phyloP scores from a whole-genome alignment of 2,329 filamentous ascomycete genomes.

The Exophiala mesophila region DNA sequence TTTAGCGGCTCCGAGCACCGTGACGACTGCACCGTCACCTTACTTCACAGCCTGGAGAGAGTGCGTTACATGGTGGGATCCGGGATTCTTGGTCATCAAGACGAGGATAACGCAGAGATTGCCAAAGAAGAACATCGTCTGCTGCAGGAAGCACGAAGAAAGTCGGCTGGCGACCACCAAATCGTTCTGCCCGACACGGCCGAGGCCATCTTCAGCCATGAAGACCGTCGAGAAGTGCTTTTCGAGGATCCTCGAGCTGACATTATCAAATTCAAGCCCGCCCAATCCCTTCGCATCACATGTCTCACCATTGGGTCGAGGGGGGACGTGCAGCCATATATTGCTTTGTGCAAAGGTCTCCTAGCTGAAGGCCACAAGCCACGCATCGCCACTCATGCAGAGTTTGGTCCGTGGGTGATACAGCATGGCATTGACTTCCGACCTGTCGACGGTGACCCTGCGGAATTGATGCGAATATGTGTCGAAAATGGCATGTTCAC shows the following conservation, averaged over 20 bases:
- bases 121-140: constrained; percentile 78
- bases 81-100: constrained; percentile 60
- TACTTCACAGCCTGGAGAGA: constrained; percentile 71
- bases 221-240: constrained; percentile 40
- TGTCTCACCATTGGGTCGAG: constrained; percentile 94
- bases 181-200: constrained; percentile 24
- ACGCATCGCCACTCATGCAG: constrained; percentile 83
- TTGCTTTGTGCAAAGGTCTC: constrained; percentile 87
- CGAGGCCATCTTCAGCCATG: constrained; percentile 28
- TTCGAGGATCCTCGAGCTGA: constrained; percentile 88
- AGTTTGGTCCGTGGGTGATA: constrained; percentile 85
- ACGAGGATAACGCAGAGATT: constrained; percentile 64
- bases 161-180: constrained; percentile 33
- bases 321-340: constrained; percentile 96
- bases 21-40: constrained; percentile 81
- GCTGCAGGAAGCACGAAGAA: constrained; percentile 66
- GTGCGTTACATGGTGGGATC: constrained; percentile 67
- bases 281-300: constrained; percentile 72
- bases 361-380: constrained; percentile 80
- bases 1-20: constrained; percentile 72
- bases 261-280: constrained; percentile 84
- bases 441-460: constrained; percentile 82
- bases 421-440: constrained; percentile 92
- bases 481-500: constrained; percentile 98
- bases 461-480: constrained; percentile 90